Conservation (phyloP, 148 eudicot species). For the Dianthus caryophyllus region DNA sequence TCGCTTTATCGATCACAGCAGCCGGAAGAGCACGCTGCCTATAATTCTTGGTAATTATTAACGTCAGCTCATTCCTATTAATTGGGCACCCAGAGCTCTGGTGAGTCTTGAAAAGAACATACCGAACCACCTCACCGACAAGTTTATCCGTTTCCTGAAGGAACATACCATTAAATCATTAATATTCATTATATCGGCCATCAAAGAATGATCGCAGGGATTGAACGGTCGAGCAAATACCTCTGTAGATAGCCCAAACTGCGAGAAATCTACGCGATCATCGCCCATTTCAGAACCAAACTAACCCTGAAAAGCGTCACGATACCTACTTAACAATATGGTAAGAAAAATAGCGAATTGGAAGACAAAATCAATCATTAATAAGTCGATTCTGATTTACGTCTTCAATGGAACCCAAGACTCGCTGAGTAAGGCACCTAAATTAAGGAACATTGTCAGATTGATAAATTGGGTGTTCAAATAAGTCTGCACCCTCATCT, state of each 20-base stretch:
- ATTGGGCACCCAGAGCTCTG: slow-evolving; percentile 93
- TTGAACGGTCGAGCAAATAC: slow-evolving; percentile 24
- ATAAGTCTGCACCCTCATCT: no score
- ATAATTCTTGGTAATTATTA: slow-evolving; percentile 66
- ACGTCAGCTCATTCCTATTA: slow-evolving; percentile 78
- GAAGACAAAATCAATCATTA: background rate
- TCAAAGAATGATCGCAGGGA: background rate
- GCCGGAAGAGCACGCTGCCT: slow-evolving; percentile 71
- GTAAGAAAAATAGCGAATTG: no score
- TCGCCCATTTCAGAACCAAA: slow-evolving; percentile 46
- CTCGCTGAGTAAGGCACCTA: no score
- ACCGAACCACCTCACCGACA: slow-evolving; percentile 79
- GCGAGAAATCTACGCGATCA: slow-evolving; percentile 45
- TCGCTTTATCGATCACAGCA: slow-evolving; percentile 75
- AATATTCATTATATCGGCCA: background rate
- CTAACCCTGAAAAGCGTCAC: background rate
- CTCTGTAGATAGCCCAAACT: slow-evolving; percentile 66
- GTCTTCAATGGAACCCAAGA: background rate
- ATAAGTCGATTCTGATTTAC: background rate
- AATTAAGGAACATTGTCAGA: no score
- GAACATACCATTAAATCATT: slow-evolving; percentile 8
- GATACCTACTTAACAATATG: background rate
- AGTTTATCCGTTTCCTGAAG: slow-evolving; percentile 77
- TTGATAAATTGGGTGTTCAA: no score
- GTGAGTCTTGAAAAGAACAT: slow-evolving; percentile 71